Percentiles rank a stretch among this genome's conserved stretches.
Conservation (phyloP, 176 grass and related monocot genomes). For the Alopecurus myosuroides region DNA sequence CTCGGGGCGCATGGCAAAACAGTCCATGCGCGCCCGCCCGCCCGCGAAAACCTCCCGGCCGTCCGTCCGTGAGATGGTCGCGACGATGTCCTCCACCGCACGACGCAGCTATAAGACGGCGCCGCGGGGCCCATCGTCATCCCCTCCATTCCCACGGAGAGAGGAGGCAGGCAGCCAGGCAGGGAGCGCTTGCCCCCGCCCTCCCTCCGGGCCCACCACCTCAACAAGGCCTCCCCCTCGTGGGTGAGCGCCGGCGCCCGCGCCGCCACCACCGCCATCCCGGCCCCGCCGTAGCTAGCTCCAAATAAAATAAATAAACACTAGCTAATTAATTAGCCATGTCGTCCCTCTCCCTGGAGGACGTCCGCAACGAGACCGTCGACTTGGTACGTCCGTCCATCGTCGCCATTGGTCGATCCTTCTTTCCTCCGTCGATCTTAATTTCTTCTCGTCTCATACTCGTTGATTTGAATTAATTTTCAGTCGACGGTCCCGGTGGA, state of each 20-base stretch:
- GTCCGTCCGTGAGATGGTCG: too few species aligned
- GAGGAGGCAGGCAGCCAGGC: slow-evolving; percentile 40
- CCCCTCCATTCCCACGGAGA: slow-evolving; percentile 18
- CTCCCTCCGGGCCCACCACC: slow-evolving; percentile 30
- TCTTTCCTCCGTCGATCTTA: background rate
- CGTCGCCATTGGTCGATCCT: background rate
- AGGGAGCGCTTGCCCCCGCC: slow-evolving; percentile 26
- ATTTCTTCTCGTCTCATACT: background rate
- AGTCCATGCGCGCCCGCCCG: background rate
- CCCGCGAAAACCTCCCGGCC: background rate
- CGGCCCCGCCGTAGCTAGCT: background rate
- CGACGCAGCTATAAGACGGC: slow-evolving; percentile 10
- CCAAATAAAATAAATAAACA: background rate
- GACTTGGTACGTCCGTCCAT: slow-evolving; percentile 41
- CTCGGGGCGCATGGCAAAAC: slow-evolving; percentile 5
- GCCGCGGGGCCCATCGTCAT: background rate
- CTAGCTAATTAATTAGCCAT: slow-evolving; percentile 18
- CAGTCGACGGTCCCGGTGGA: slow-evolving; percentile 62
- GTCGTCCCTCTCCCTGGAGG: slow-evolving; percentile 60
- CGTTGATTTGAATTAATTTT: background rate
- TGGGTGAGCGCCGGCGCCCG: background rate
- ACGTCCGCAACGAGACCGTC: slow-evolving; percentile 36
- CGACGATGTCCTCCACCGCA: background rate
- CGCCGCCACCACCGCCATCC: background rate
- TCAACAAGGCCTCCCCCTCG: slow-evolving; percentile 2